Conservation (phyloP, 176 grass and related monocot species). For the Ensete glaucum region DNA sequence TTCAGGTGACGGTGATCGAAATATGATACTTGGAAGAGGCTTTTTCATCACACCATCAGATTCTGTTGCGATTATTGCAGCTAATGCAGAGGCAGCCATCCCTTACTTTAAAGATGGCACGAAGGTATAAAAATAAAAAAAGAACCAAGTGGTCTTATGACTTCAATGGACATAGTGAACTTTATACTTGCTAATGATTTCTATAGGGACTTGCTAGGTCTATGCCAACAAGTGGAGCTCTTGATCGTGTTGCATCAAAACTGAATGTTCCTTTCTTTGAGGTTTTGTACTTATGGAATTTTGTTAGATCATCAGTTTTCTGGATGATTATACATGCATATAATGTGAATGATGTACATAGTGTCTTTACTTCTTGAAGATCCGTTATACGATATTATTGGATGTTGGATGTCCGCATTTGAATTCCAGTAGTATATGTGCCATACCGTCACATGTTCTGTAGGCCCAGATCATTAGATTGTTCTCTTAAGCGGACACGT, state of each 20-base stretch:
- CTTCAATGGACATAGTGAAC: too few relatives aligned
- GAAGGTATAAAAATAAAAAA: slow-evolving; percentile 40
- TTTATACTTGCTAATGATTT: not conserved
- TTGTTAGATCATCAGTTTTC: not conserved
- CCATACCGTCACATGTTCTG: not conserved
- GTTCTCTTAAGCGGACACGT: not conserved
- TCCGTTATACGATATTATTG: not conserved
- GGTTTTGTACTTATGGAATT: slow-evolving; percentile 30
- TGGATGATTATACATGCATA: not conserved
- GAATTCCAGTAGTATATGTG: not conserved
- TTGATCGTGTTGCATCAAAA: slow-evolving; percentile 68
- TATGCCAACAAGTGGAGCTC: slow-evolving; percentile 90
- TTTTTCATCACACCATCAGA: slow-evolving; percentile 96
- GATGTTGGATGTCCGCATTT: not conserved
- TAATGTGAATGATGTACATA: not conserved
- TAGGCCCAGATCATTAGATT: not conserved
- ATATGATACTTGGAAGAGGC: slow-evolving; percentile 83
- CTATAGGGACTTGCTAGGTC: slow-evolving; percentile 84
- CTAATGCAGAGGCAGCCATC: slow-evolving; percentile 70
- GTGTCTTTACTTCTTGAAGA: not conserved
- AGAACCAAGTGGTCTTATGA: not conserved
- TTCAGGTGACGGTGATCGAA: slow-evolving; percentile 82
- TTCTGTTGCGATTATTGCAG: slow-evolving; percentile 91
- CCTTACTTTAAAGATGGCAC: slow-evolving; percentile 76
- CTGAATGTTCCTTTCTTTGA: slow-evolving; percentile 87